Evolutionary conservation across 2,329 filamentous ascomycete species (phyloP).

Genomic region (Colletotrichum chlorophyti): DNA sequence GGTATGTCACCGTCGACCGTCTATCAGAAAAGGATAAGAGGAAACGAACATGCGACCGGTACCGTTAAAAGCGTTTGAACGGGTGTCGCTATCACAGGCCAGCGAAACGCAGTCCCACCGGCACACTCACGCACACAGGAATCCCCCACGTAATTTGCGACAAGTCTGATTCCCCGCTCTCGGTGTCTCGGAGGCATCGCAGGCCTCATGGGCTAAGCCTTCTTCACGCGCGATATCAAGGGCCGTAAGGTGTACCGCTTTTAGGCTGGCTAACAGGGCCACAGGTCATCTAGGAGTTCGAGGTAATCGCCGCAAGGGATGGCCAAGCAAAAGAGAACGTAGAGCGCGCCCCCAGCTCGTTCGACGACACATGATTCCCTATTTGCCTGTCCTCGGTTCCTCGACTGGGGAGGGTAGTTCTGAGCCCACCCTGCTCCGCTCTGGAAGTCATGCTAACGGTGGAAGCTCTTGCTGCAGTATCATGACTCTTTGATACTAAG

Average conservation of each 20-base stretch:
- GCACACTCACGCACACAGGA: too few relatives aligned
- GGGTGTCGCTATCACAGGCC: slow-evolving; percentile 7
- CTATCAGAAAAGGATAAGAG: background rate
- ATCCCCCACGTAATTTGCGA: too few relatives aligned
- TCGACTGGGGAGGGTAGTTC: slow-evolving; percentile 1
- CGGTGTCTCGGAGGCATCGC: slow-evolving; percentile 4
- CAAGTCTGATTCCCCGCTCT: too few relatives aligned
- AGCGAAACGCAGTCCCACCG: background rate
- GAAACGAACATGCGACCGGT: background rate
- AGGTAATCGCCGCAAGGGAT: too few relatives aligned
- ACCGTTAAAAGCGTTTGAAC: background rate
- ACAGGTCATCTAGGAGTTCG: too few relatives aligned
- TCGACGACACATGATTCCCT: background rate
- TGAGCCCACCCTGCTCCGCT: slow-evolving; percentile 9
- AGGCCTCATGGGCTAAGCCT: slow-evolving; percentile 2
- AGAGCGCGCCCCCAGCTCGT: slow-evolving; percentile 5
- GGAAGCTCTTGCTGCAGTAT: slow-evolving; percentile 3
- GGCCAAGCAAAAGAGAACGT: too few relatives aligned
- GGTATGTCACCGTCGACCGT: slow-evolving; percentile 20
- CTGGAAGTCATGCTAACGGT: slow-evolving; percentile 22
- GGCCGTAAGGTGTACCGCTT: background rate
- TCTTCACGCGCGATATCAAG: background rate
- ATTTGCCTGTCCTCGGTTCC: slow-evolving; percentile 4
- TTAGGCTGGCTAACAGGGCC: too few relatives aligned
- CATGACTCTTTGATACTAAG: slow-evolving; percentile 12